phyloP scores from a whole-genome alignment of 441 rosid genomes.

The Erodium trifolium region DNA sequence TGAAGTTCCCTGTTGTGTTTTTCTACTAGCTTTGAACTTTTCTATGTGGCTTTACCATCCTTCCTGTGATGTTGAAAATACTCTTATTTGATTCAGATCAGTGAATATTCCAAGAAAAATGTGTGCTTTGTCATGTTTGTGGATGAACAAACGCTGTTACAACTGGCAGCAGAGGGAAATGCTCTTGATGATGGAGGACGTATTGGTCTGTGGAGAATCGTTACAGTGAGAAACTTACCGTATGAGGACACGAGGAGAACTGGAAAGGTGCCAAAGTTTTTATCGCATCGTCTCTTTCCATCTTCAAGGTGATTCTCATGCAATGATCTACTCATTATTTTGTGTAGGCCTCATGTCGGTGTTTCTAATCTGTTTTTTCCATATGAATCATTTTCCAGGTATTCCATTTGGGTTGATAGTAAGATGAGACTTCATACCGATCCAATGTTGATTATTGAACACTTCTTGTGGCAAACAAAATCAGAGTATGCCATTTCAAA shows the following conservation, averaged over 20 bases:
- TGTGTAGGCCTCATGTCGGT: constrained; percentile 18
- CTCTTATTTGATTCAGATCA: constrained; percentile 44
- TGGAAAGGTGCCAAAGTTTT: constrained; percentile 67
- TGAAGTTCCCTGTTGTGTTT: not conserved
- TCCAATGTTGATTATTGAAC: constrained; percentile 69
- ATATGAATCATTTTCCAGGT: constrained; percentile 33
- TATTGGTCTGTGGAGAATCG: constrained; percentile 56
- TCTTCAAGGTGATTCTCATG: constrained; percentile 51
- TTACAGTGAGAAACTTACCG: constrained; percentile 49
- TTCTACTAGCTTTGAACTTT: constrained; percentile 1
- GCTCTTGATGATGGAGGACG: constrained; percentile 45
- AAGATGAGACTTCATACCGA: constrained; percentile 79
- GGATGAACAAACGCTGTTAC: constrained; percentile 50
- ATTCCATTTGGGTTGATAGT: constrained; percentile 89
- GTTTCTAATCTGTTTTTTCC: constrained; percentile 5
- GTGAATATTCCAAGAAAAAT: constrained; percentile 49
- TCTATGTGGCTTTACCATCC: not conserved
- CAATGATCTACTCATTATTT: constrained; percentile 19
- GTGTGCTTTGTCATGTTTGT: constrained; percentile 63
- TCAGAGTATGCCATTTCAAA: constrained; percentile 93
- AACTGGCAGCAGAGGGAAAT: constrained; percentile 50
- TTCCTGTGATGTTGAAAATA: not conserved
- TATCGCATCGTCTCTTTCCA: constrained; percentile 87
- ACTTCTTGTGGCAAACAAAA: constrained; percentile 68
- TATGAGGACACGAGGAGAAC: constrained; percentile 54